Conservation (phyloP, 2,329 filamentous ascomycete species). For the Fusarium sp. region DNA sequence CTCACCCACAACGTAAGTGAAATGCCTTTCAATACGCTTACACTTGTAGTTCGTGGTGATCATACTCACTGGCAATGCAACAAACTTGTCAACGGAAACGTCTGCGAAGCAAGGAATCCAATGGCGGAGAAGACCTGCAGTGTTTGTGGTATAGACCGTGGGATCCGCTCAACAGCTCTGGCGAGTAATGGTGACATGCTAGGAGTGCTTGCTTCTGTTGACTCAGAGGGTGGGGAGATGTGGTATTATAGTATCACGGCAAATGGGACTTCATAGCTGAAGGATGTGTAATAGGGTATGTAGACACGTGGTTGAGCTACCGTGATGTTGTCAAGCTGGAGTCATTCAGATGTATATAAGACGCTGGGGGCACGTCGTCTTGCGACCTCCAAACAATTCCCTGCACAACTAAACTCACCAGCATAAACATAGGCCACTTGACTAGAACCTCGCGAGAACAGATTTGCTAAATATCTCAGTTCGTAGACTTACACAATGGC, state of each 20-base stretch:
- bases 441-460: no score
- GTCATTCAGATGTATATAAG: no score
- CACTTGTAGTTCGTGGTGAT: not conserved
- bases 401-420: no score
- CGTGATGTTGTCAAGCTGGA: not conserved
- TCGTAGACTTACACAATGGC: no score
- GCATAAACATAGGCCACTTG: no score
- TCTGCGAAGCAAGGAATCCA: not conserved
- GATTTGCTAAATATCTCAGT: no score
- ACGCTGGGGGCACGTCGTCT: no score
- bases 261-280: not conserved
- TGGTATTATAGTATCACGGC: not conserved
- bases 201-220: not conserved
- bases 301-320: no score
- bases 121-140: not conserved
- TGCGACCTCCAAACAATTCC: no score
- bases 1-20: accelerated
- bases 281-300: no score
- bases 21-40: not conserved
- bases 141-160: not conserved
- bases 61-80: not conserved
- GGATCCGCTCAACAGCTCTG: not conserved
- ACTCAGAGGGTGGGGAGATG: not conserved
- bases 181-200: not conserved
- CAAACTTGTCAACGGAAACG: not conserved